Base-by-base conservation (phyloP, 1,139 yeast species). In the Yamadazyma sp. region DNA sequence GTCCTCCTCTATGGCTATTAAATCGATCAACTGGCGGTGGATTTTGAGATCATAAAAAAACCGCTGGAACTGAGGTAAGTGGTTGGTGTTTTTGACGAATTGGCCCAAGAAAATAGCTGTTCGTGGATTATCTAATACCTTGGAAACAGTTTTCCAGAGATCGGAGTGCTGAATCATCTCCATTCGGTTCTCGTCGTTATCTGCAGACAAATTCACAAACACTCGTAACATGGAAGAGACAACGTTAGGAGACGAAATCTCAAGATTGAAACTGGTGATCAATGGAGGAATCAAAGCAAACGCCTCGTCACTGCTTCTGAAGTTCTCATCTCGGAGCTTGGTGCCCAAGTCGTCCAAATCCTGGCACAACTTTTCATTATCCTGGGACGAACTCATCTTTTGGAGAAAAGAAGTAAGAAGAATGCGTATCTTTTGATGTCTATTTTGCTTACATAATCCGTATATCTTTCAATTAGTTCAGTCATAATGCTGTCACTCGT, bases 181-280 rank as follows among this genome's bases (percentile, higher is more conserved):
- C 2, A 42, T 43, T 27, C 76, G 41, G 49, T 70, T 71, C 7
- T 39, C 40, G 38, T 66, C 72, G 44, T 58, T 66, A 46, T 64
- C 66, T 5, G 77, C 76, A 32, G 62, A 49, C 38, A 61, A 51
- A 41, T 71, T 71, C 41, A 71, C 54, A 9, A 66, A 46, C 1
- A 61, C 66, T 33, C 73, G 45, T 10, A 64, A 49, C 3, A 49
- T 44, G 18, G 60, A 62, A 12, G 50, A 42, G 5, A 43, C 31
- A 11, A 46, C 25, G 2, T 36, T 37, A 12, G 41, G 43, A 10
- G 39, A 36, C 29, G 33, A 15, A 9, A 24, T 9, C 10, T 20
- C 15, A 8, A 38, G 42, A 4, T 37, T 22, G 26, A 43, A 50
- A 12, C 37, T 25, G 12, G 33, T 34, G 11, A 53, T 34, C 17